Evolutionary conservation across 2,329 filamentous ascomycete species (phyloP), one percentile per base, ranked within the genome.

Genomic region (Chaetomiaceae sp.): DNA sequence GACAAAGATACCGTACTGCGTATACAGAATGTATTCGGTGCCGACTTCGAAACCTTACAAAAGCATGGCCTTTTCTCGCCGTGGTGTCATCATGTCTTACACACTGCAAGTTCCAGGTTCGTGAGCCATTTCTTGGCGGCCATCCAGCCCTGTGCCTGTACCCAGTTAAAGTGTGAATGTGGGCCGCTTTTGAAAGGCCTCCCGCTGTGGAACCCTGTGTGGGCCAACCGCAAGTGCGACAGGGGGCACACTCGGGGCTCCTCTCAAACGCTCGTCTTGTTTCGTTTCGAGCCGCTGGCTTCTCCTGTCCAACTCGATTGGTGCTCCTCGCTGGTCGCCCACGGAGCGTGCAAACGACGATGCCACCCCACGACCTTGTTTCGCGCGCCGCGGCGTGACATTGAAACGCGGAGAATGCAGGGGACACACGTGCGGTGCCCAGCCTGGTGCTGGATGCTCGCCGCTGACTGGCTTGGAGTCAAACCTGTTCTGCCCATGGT

Each of bases 201-300:
- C 12, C 45, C 20, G 26, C 36, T 44, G 37, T 41, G 42, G 37
- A 17, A 15, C 19, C 9, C 11, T 3, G 9, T 17, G 14, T 26
- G 1, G 38, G 32, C 49, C 53, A 56, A 53, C 51, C 30, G 10
- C 12, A n/a, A 9, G 4, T 3, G 14, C 6, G 10, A n/a, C 45
- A 47, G 50, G 49, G 49, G 51, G 20, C 33, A 24, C 29, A 17
- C 24, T 34, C 47, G 46, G n/a, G 47, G 36, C 40, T 30, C 42
- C 33, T 39, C 47, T 54, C 51, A 56, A 54, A 56, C 52, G 38
- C 32, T 36, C 34, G 46, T 40, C 32, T 24, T 47, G 49, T 54
- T 54, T 56, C 52, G 53, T 56, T 54, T 56, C 51, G 29, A 50
- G 41, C 29, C 30, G 10, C 34, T 17, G 26, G 40, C 30, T 38